Evolutionary conservation across 2,329 filamentous ascomycete species (phyloP).

Genomic region (Talaromyces sp.): DNA sequence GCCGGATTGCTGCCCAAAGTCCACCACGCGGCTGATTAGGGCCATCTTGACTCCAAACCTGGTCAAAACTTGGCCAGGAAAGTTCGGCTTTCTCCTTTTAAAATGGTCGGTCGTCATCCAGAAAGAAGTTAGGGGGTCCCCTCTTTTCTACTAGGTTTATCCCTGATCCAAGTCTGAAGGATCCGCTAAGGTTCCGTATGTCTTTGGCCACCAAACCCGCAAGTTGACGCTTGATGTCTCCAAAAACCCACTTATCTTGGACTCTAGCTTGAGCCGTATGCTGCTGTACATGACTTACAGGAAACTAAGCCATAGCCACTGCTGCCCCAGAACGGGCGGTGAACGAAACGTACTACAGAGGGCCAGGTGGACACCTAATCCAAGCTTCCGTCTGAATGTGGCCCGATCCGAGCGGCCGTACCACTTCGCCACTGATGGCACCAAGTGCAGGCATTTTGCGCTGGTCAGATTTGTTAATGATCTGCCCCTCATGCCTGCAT

Average conservation of each 20-base stretch:
- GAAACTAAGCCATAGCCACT: not conserved
- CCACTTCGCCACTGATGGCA: not conserved
- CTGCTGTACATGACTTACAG: not conserved
- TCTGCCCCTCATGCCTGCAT: not conserved
- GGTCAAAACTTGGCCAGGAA: not conserved
- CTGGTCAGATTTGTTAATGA: not conserved
- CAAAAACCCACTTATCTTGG: not conserved
- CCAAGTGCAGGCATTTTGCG: not conserved
- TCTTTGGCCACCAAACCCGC: not conserved
- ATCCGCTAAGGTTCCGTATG: not conserved
- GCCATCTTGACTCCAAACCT: not conserved
- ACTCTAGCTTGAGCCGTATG: not conserved
- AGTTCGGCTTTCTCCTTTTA: not conserved
- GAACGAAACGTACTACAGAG: not conserved
- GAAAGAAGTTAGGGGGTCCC: not conserved
- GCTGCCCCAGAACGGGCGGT: not conserved
- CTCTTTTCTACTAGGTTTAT: constrained; percentile 9
- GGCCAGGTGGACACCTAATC: not conserved
- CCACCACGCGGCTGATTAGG: not conserved
- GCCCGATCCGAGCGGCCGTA: not conserved
- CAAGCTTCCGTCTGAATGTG: not conserved
- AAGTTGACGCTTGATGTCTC: not conserved
- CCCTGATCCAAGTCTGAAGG: constrained; percentile 6
- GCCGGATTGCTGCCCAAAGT: constrained; percentile 10
- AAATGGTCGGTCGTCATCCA: not conserved